Conservation (phyloP, 352 stramenopile genomes). For the Phytophthora citricola region DNA sequence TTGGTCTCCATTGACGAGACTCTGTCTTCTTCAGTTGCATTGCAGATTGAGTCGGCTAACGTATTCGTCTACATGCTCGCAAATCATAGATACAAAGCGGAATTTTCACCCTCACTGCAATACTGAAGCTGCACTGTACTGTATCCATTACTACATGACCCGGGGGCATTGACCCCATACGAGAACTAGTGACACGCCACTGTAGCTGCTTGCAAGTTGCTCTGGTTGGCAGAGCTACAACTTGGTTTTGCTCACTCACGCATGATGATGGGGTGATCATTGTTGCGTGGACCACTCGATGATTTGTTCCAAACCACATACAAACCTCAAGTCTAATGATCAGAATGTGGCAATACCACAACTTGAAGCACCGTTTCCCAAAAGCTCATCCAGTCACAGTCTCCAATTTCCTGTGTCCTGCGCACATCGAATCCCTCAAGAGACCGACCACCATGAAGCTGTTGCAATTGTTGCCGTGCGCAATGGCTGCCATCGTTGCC, state of each 20-base stretch:
- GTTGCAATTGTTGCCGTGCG: constrained; percentile 17
- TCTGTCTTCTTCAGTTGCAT: background rate
- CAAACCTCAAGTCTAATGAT: constrained; percentile 2
- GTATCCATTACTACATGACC: too few species aligned
- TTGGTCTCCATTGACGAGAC: background rate
- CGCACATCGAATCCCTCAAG: background rate
- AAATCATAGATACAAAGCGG: background rate
- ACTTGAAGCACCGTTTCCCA: constrained; percentile 6
- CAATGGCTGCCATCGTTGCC: constrained; percentile 14
- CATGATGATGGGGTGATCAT: background rate
- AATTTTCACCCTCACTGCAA: too few species aligned
- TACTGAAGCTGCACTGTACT: too few species aligned
- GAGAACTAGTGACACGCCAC: background rate
- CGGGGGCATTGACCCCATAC: too few species aligned
- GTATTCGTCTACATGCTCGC: constrained; percentile 1
- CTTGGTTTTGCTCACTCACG: constrained; percentile 4
- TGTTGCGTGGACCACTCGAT: constrained; percentile 6
- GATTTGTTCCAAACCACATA: constrained; percentile 6
- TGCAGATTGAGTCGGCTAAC: background rate
- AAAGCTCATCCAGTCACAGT: constrained; percentile 9
- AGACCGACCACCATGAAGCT: constrained; percentile 12
- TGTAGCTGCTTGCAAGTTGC: background rate
- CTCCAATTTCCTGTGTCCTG: constrained; percentile 13
- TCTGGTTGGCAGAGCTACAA: background rate
- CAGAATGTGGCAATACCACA: background rate